Evolutionary conservation across 352 stramenopile genomes (phyloP), one percentile per base, ranked within the genome.

Genomic region (Globisporangium perplexum): DNA sequence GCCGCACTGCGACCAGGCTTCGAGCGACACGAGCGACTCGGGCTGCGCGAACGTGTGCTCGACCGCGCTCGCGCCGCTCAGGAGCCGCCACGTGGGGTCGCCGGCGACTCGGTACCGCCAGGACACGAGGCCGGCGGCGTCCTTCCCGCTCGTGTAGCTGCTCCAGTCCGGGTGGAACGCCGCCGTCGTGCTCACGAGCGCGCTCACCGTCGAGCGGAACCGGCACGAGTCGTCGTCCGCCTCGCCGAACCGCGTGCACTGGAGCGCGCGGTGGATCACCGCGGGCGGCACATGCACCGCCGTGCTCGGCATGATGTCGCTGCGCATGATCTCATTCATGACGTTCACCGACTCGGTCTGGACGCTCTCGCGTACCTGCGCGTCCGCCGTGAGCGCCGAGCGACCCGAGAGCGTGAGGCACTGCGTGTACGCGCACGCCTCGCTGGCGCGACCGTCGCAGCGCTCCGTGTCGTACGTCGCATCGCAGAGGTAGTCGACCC

Each of bases 1-100:
- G 0, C 71, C 71, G 30, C 71, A 81, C 24, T 65, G 54, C 26
- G 71, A 72, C 65, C 71, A 81, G 3, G 65, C 68, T 57, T 81
- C 71, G 44, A 46, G 20, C 22, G 41, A 18, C 47, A 57, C 41
- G 23, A 26, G 33, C 20, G 53, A 39, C 41, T 63, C 46, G 2
- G 57, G 45, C 14, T 43, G 44, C 14, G 48, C 15, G 30, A 66
- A 69, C 14, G 41, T 22, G 24, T 67, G 41, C n/a, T 46, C 41
- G 22, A 17, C 14, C 7, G 54, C 59, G 20, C 50, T 39, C 22
- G 48, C 35, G 35, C 51, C 42, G n/a, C 53, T 35, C 14, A 53
- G 36, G 22, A 50, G 47, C 0, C 61, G 57, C 53, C 53, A 60
- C 43, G 39, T 50, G 31, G 55, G 23, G 22, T 41, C 20, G 8